Base-by-base conservation (phyloP, 306 rosid species). In the Begonia loranthoides region DNA sequence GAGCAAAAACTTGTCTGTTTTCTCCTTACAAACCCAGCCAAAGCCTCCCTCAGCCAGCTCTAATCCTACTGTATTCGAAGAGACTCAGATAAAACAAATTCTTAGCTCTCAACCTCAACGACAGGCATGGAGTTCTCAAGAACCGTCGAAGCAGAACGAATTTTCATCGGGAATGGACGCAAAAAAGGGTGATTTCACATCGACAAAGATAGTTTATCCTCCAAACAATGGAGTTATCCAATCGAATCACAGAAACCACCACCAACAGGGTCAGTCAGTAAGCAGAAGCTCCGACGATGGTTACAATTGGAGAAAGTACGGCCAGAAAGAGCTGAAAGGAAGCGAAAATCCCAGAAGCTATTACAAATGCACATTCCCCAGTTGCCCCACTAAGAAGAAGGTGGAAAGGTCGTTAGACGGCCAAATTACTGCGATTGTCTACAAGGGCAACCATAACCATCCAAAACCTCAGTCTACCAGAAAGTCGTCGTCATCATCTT, bases 341-440 rank as follows among this genome's bases (percentile, higher is more conserved):
- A 88, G 96, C 36, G 93, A 88, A 57, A 88, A 88, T 58, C 96
- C 95, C 9, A 79, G 96, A 59, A 88, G 96, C 49, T 88, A 88
- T 54, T 88, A 81, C 59, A 88, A 88, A 72, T 88, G 96, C 69
- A 84, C 95, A 17, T 79, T 41, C 68, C 96, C 93, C 2, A 77
- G 40, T 69, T 88, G 96, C 55, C 95, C 88, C 39, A 84, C 86
- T 12, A 88, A 84, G 83, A 88, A 88, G 55, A 84, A 88, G 51
- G 96, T 84, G 28, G 96, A 88, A 65, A 79, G 73, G 21, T 70
- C 84, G 12, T 57, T 81, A 52, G 87, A 81, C 57, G 96, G 95
- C 1, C 88, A 79, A 19, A 58, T 88, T 49, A 88, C 96, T 50
- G 95, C 84, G 75, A 88, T 88, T 12, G 89, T 88, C 63, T 88